Evolutionary conservation across 176 grass and related monocot species (phyloP), one percentile per base, ranked within the genome.

Genomic region (Oryza punctata): DNA sequence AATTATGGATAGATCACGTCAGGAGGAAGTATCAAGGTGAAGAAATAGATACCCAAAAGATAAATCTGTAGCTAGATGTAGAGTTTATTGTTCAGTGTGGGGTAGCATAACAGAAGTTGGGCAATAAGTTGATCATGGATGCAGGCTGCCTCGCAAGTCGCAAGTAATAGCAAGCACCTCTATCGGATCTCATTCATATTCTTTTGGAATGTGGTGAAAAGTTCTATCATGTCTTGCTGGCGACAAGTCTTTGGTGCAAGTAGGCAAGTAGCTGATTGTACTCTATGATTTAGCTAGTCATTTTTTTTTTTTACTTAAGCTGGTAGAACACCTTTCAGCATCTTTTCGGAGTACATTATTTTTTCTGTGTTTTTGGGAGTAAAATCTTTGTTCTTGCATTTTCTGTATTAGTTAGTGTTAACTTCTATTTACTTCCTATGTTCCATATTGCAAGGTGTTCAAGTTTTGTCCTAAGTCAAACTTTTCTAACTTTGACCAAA

Each of bases 311-410:
- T 63, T 10, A 68, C 38, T 75, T 49, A 46, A 57, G 61, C 24
- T 23, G 12, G 26, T 88, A 79, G 47, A 35, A 4, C 46, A 4
- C 47, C 28, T 59, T 59, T 46, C 33, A 79, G 2, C 6, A 78
- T 40, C 12, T 75, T 89, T 26, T 47, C 28, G 35, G 1, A 61
- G 44, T 69, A n/a, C 2, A 21, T n/a, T n/a, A 0, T 46, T 7
- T 61, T 11, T 33, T 33, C 5, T 33, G 32, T 33, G 32, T 33
- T 33, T 33, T 33, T 33, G 21, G 57, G 6, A 23, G 5, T 60
- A 60, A n/a, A 60, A 23, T 74, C 7, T 70, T 87, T 24, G 11
- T 83, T 30, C 24, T 77, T 87, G 72, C 40, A 46, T 14, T 50
- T 66, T 50, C 10, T 78, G 65, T 44, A 63, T 70, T 64, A 21